Conservation (phyloP, 495 filamentous ascomycete genomes). For the Aspergillus homomorphus region DNA sequence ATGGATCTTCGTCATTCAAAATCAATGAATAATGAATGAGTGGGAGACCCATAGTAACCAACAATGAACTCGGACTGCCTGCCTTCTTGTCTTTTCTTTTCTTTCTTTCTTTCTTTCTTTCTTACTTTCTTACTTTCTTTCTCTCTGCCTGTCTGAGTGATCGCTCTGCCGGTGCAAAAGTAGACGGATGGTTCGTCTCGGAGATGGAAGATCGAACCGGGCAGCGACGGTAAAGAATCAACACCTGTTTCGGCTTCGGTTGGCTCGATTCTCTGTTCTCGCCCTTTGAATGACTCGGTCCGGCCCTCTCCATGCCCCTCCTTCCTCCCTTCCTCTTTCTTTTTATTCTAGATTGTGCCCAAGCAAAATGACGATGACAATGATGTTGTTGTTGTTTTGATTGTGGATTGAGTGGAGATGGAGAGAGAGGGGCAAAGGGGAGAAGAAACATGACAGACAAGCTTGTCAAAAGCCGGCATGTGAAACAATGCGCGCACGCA, state of each 20-base stretch:
- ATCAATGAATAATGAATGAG: constrained; percentile 8
- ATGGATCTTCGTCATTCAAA: constrained; percentile 18
- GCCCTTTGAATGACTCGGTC: not conserved
- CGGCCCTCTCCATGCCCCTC: too few species aligned
- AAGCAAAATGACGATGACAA: not conserved
- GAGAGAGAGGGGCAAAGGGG: not conserved
- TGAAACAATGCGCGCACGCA: too few species aligned
- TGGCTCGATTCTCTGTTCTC: not conserved
- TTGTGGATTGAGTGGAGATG: too few species aligned
- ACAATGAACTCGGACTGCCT: not conserved
- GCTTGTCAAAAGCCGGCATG: too few species aligned
- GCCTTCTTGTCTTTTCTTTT: not conserved
- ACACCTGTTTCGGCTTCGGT: not conserved
- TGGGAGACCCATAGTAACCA: not conserved
- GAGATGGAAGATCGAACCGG: not conserved
- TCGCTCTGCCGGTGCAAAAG: not conserved
- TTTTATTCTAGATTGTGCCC: not conserved
- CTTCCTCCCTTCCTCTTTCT: not conserved
- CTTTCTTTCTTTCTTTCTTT: too few species aligned
- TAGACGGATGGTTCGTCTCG: not conserved
- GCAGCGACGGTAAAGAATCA: not conserved
- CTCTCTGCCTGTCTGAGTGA: not conserved
- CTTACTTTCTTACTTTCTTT: too few species aligned
- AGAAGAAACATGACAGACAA: not conserved
- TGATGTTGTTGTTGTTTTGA: too few species aligned